Percentiles rank a stretch among this genome's conserved stretches.
Conservation (phyloP, 2,329 filamentous ascomycete species). For the Cercospora janseana region DNA sequence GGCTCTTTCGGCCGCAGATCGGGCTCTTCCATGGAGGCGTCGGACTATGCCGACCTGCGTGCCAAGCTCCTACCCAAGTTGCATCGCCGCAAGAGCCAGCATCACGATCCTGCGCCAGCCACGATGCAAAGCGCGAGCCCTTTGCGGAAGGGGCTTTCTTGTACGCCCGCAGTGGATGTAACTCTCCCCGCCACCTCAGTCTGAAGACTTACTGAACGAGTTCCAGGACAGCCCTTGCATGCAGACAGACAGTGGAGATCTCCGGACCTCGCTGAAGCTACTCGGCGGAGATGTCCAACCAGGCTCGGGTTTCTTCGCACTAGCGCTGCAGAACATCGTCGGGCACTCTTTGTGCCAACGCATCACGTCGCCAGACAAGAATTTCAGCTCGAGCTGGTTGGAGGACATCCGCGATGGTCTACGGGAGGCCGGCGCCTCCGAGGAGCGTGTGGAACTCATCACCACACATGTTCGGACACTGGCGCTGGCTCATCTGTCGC, state of each 20-base stretch:
- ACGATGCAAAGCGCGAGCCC: not conserved
- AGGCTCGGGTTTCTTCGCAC: not conserved
- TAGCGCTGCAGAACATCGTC: not conserved
- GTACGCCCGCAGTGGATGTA: not conserved
- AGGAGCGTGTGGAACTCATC: not conserved
- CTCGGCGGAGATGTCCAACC: not conserved
- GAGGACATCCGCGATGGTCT: not conserved
- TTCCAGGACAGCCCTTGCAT: not conserved
- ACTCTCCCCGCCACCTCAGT: not conserved
- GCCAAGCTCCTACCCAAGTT: not conserved
- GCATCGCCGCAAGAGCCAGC: not conserved
- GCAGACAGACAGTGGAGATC: not conserved
- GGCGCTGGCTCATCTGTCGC: not conserved
- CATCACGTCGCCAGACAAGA: not conserved
- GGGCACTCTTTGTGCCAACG: not conserved
- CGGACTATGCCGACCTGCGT: not conserved
- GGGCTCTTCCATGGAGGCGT: not conserved
- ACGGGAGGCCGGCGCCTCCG: not conserved
- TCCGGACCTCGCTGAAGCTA: constrained; percentile 1
- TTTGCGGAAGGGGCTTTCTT: not conserved
- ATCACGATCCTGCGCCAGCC: not conserved
- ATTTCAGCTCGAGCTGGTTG: not conserved
- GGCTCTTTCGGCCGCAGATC: too few relatives aligned
- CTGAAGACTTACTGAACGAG: not conserved
- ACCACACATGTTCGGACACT: not conserved